Evolutionary conservation across 139 green algal species (phyloP).

Genomic region (Tetraselmis striata): DNA sequence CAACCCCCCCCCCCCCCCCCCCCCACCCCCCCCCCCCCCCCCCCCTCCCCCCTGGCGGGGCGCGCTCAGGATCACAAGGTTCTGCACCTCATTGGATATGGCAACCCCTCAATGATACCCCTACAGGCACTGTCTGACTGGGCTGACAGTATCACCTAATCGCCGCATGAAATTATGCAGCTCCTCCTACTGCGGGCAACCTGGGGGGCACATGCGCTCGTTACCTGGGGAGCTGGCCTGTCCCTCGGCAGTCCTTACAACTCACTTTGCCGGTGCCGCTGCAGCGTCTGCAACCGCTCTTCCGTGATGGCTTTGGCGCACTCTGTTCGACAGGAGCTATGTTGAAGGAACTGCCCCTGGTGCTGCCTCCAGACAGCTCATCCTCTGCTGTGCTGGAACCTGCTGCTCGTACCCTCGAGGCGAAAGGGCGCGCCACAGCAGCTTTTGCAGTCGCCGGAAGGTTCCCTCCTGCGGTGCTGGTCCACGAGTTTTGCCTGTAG

Average conservation of each 20-base stretch:
- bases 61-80: background rate
- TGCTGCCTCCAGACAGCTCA: too few relatives aligned
- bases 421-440: too few relatives aligned
- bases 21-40: too few relatives aligned
- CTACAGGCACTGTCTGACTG: slow-evolving; percentile 14
- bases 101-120: slow-evolving; percentile 19
- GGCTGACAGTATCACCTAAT: background rate
- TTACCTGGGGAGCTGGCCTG: background rate
- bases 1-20: background rate
- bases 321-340: background rate
- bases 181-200: too few relatives aligned
- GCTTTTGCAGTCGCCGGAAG: too few relatives aligned
- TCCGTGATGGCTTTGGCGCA: background rate
- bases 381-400: too few relatives aligned
- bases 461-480: too few relatives aligned
- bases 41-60: too few relatives aligned
- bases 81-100: background rate
- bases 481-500: too few relatives aligned
- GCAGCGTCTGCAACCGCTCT: background rate
- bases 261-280: background rate
- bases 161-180: background rate
- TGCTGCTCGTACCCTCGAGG: too few relatives aligned
- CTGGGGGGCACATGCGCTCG: background rate
- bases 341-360: background rate
- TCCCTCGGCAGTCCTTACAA: background rate